phyloP scores from a whole-genome alignment of 805 yeast species.

The Pachysolen tannophilus region DNA sequence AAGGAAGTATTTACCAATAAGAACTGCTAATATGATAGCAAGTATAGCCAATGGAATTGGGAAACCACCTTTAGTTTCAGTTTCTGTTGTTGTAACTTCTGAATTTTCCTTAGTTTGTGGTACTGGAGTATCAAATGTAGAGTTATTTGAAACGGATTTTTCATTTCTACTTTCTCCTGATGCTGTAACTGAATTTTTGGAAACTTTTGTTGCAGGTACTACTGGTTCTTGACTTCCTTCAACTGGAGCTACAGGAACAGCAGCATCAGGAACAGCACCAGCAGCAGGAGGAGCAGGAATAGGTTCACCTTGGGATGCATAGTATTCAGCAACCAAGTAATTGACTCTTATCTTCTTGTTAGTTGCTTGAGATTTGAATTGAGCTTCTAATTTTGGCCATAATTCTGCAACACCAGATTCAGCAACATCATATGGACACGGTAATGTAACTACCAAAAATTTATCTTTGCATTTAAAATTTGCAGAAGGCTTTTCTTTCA shows the following conservation, averaged over 20 bases:
- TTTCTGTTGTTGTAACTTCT: neutral
- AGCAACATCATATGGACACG: slow-evolving; percentile 53
- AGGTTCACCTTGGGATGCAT: slow-evolving; percentile 2
- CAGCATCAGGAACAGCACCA: neutral
- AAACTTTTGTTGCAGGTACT: neutral
- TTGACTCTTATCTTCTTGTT: slow-evolving; percentile 11
- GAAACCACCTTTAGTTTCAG: slow-evolving; percentile 8
- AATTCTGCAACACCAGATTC: slow-evolving; percentile 52
- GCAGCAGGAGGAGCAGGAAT: neutral
- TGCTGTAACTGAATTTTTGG: neutral
- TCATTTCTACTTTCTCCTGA: neutral
- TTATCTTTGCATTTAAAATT: slow-evolving; percentile 85
- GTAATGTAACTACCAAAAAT: slow-evolving; percentile 81
- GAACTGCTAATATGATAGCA: slow-evolving; percentile 6
- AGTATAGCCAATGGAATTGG: slow-evolving; percentile 8
- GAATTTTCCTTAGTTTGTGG: neutral
- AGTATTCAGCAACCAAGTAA: slow-evolving; percentile 2
- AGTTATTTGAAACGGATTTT: neutral
- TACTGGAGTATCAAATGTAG: neutral
- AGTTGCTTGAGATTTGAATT: slow-evolving; percentile 6
- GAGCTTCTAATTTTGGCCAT: slow-evolving; percentile 69
- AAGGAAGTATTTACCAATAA: slow-evolving; percentile 8
- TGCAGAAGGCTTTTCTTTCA: slow-evolving; percentile 62
- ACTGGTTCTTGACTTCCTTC: slow-evolving; percentile 3
- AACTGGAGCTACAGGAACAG: neutral